Evolutionary conservation across 768 basidiomycete genomes (phyloP), one percentile per base, ranked within the genome.

Genomic region (Hygrophoropsis aurantiaca): DNA sequence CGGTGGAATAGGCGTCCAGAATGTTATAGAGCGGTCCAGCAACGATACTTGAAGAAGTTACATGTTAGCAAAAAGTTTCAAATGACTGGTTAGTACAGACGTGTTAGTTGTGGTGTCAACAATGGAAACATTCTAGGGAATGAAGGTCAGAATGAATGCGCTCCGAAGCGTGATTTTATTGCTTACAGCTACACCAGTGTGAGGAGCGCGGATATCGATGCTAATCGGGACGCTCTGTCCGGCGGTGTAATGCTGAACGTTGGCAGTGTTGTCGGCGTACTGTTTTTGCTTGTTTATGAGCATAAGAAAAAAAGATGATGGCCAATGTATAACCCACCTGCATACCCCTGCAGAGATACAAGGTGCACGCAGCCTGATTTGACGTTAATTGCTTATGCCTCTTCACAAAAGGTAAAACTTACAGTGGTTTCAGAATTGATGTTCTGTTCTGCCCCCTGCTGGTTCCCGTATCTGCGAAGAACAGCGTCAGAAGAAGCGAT

Each of bases 401-500:
- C n/a, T n/a, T n/a, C n/a, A n/a, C n/a, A n/a, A n/a, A n/a, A n/a
- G n/a, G n/a, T n/a, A n/a, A n/a, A 30, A 30, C 36, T 21, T 16
- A 38, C 36, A 16, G 36, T 38, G 36, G 36, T 38, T n/a, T 38
- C 36, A 38, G 36, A 38, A 21, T 38, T 38, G 36, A 38, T 38
- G n/a, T 38, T 38, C 36, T 38, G 36, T n/a, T 38, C 36, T 38
- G n/a, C 36, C 36, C 20, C 16, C 16, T 38, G 36, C 36, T 38
- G 36, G 36, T 38, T 38, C 9, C 36, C 36, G 36, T 38, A 38
- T n/a, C 36, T 38, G 13, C 13, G 16, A 38, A 16, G 38, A 44
- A 16, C 4, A 5, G 50, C 57, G 23, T 30, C 7, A 62, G 5
- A 52, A n/a, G n/a, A n/a, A n/a, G n/a, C n/a, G n/a, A n/a, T n/a